Evolutionary conservation across 371 early-diverging fungal species (phyloP).

Genomic region (Mucor mucedo): DNA sequence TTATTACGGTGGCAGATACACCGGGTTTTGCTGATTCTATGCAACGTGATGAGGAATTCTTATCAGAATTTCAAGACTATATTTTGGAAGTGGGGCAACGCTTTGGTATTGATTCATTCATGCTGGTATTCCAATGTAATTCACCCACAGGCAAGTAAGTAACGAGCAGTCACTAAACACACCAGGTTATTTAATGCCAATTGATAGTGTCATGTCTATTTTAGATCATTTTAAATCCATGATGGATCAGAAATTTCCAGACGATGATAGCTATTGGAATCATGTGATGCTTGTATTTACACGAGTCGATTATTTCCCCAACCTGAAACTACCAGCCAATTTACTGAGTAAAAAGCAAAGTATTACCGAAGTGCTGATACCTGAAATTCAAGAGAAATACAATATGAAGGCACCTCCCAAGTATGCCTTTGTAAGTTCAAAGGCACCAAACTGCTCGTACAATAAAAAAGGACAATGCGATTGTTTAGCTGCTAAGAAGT

Average conservation of each 20-base stretch:
- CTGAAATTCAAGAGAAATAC: conserved; percentile 26
- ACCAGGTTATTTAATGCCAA: neutral
- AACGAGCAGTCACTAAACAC: neutral
- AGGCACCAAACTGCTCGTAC: conserved; percentile 27
- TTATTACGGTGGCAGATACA: conserved; percentile 59
- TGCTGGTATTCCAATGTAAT: conserved; percentile 55
- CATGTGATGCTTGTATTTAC: conserved; percentile 61
- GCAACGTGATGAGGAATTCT: conserved; percentile 50
- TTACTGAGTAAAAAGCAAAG: conserved; percentile 27
- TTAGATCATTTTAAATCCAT: conserved; percentile 48
- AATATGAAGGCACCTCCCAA: conserved; percentile 24
- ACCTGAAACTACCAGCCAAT: conserved; percentile 17
- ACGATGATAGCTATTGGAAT: conserved; percentile 45
- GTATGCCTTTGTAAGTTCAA: conserved; percentile 33
- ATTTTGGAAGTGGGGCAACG: conserved; percentile 48
- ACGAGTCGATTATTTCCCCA: conserved; percentile 47
- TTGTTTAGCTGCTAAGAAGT: conserved; percentile 28
- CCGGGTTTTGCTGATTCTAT: conserved; percentile 59
- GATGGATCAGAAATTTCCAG: conserved; percentile 49
- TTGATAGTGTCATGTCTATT: conserved; percentile 37
- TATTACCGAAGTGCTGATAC: conserved; percentile 24
- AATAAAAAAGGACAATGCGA: conserved; percentile 31
- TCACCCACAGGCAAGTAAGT: conserved; percentile 25
- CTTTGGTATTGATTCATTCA: conserved; percentile 55
- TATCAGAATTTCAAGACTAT: conserved; percentile 48